Evolutionary conservation across 1,139 yeast species (phyloP).

Genomic region (Candida labiduridarum): DNA sequence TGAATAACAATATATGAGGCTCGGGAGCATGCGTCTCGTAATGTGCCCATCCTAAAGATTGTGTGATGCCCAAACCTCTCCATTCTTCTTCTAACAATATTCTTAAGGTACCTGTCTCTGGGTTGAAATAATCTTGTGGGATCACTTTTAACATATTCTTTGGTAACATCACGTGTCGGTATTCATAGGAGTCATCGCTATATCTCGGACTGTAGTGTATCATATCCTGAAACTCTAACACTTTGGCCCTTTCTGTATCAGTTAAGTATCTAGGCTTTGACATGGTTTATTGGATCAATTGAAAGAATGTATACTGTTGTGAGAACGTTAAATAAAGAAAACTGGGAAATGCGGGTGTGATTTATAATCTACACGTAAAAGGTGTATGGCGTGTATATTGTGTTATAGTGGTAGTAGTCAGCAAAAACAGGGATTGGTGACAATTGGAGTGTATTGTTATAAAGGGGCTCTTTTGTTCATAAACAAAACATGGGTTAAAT

Average conservation of each 20-base stretch:
- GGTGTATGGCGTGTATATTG: too few species aligned
- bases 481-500: background rate
- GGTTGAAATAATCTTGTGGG: slow-evolving; percentile 95
- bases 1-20: slow-evolving; percentile 92
- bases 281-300: slow-evolving; percentile 20
- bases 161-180: slow-evolving; percentile 94
- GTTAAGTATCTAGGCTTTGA: slow-evolving; percentile 68
- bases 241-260: slow-evolving; percentile 81
- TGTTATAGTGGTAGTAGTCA: background rate
- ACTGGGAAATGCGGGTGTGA: background rate
- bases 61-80: slow-evolving; percentile 98
- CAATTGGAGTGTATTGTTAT: background rate
- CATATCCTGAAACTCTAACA: slow-evolving; percentile 89
- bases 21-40: slow-evolving; percentile 98
- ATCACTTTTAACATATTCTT: slow-evolving; percentile 93
- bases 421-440: background rate
- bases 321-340: background rate
- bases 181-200: slow-evolving; percentile 85
- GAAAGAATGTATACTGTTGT: background rate
- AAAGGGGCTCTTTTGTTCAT: background rate
- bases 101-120: slow-evolving; percentile 92
- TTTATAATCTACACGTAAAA: background rate
- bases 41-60: slow-evolving; percentile 97
- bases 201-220: slow-evolving; percentile 93
- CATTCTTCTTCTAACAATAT: slow-evolving; percentile 94